Evolutionary conservation across 257 asterid species (phyloP), one percentile per base, ranked within the genome.

Genomic region (Capsicum baccatum): DNA sequence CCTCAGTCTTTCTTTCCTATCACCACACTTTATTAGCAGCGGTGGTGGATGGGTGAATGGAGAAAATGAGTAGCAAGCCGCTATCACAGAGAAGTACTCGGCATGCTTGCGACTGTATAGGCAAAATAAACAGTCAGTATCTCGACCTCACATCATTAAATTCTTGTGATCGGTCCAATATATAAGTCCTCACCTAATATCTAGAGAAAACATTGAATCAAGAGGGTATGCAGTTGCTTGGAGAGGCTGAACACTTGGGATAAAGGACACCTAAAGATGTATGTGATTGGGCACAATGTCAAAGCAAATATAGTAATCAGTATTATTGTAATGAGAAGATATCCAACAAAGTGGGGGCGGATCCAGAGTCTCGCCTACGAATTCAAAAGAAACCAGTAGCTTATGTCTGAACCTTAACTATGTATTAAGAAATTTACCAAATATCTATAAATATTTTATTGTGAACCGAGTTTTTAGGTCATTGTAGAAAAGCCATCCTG

Each of bases 181-280:
- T 80, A 26, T 26, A 26, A 35, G 19, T 86, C 80, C 86, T 85
- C 81, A 91, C 99, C 98, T 97, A 86, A 97, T 94, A 82, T 95
- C 97, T 71, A 94, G 91, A 76, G 99, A 97, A 4, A 96, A 98
- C 84, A 92, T 87, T 52, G 99, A 95, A 83, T 96, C 99, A 86
- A 97, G 97, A 60, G 99, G 99, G 89, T 95, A 97, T 8, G 98
- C 98, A 84, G 93, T 95, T 37, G 98, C 99, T 90, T 94, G 98
- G 89, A 97, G 95, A 82, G 99, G 99, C 83, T 92, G 96, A 90
- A 97, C 98, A 69, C 99, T 94, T 17, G 99, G 99, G 83, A 95
- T 90, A 85, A 97, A 90, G 63, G 97, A 91, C 95, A 91, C 90
- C 98, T 97, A 80, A 74, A 83, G 63, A 71, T 83, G 69, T 50